Percentiles rank a stretch among this genome's conserved stretches.
phyloP scores from a whole-genome alignment of 805 yeast species.

The Grigorovia yakushimaensis region DNA sequence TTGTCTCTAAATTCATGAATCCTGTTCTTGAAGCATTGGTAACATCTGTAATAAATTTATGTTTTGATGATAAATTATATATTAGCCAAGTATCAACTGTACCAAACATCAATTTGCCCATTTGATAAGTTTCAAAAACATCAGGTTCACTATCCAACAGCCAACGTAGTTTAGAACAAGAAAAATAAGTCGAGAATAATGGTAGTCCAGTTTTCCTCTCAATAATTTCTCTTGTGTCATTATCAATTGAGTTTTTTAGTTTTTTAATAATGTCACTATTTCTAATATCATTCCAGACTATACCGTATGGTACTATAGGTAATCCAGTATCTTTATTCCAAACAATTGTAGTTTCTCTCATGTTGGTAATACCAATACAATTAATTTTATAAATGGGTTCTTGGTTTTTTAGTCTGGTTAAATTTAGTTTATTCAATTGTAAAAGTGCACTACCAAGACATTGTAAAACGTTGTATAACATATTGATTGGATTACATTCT shows the following conservation, averaged over 20 bases:
- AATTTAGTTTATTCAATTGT: conserved; percentile 47
- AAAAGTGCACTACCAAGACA: conserved; percentile 63
- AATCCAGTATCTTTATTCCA: conserved; percentile 80
- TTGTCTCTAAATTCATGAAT: conserved; percentile 72
- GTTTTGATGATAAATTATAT: conserved; percentile 66
- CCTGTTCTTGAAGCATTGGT: conserved; percentile 89
- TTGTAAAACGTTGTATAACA: conserved; percentile 60
- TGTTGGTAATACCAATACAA: conserved; percentile 84
- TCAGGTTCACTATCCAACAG: conserved; percentile 66
- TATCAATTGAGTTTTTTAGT: conserved; percentile 43
- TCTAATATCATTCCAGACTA: conserved; percentile 94
- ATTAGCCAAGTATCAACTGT: conserved; percentile 93
- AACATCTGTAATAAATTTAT: conserved; percentile 69
- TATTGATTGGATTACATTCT: conserved; percentile 81
- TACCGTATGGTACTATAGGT: conserved; percentile 72
- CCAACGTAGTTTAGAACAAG: conserved; percentile 87
- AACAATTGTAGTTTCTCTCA: conserved; percentile 88
- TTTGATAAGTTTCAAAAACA: conserved; percentile 58
- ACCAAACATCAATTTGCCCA: conserved; percentile 80
- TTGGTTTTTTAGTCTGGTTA: conserved; percentile 34
- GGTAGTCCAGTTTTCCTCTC: conserved; percentile 74
- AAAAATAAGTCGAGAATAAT: conserved; percentile 72
- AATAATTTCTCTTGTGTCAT: conserved; percentile 47
- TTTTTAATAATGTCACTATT: conserved; percentile 63
- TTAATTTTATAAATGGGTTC: conserved; percentile 51